These are phyloP conservation scores for Sporobolomyces pararoseus DNA, from an alignment of 768 basidiomycete genomes.

Conservation along the genomic window DNA sequence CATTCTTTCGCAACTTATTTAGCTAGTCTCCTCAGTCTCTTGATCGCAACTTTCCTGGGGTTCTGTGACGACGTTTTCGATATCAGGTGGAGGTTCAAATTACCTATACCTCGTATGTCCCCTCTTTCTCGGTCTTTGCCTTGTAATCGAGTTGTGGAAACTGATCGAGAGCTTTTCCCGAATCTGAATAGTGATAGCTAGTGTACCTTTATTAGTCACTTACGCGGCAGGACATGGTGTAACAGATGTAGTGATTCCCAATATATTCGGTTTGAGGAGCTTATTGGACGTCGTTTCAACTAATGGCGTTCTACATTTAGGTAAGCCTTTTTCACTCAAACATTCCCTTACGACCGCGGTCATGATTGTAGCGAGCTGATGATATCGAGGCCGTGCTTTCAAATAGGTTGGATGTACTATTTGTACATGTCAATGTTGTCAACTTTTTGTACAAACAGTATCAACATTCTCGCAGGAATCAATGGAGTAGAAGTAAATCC, in stretches of 20 bases:
- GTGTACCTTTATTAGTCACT: constrained; percentile 89
- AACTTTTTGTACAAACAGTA: constrained; percentile 94
- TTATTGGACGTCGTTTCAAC: constrained; percentile 56
- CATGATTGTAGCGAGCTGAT: neutral
- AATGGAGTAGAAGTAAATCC: constrained; percentile 74
- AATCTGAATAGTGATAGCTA: constrained; percentile 63
- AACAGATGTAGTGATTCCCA: constrained; percentile 87
- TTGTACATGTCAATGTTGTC: constrained; percentile 93
- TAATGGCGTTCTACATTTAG: constrained; percentile 71
- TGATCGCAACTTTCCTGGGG: constrained; percentile 89
- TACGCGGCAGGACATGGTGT: constrained; percentile 93
- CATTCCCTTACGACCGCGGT: neutral
- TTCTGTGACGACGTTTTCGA: constrained; percentile 98
- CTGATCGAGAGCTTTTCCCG: neutral
- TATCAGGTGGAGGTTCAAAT: constrained; percentile 95
- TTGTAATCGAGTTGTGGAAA: neutral
- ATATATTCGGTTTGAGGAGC: constrained; percentile 61
- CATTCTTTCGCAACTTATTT: constrained; percentile 82
- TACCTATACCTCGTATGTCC: constrained; percentile 73
- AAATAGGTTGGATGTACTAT: constrained; percentile 84
- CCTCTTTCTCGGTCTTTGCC: neutral
- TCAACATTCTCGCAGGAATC: constrained; percentile 97
- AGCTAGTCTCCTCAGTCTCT: constrained; percentile 82
- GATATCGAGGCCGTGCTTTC: neutral
- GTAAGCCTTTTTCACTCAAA: constrained; percentile 51